phyloP scores from a whole-genome alignment of 2,329 filamentous ascomycete genomes.

The Whalleya microplaca region DNA sequence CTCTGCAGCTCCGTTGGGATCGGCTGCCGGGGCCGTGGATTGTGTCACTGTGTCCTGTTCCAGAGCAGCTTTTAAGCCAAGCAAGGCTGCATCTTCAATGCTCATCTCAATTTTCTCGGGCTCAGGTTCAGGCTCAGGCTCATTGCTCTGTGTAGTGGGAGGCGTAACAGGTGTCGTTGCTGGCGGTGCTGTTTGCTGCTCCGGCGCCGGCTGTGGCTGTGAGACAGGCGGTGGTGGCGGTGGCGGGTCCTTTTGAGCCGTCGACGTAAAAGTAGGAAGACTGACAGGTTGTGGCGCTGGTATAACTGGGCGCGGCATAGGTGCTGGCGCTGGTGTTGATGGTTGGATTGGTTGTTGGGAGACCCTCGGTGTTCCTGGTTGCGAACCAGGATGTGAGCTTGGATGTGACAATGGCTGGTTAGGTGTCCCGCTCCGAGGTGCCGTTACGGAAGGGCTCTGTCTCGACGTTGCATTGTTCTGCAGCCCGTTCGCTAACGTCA shows the following conservation, averaged over 20 bases:
- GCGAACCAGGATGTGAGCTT: constrained; percentile 23
- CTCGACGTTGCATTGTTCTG: constrained; percentile 42
- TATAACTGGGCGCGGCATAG: constrained; percentile 32
- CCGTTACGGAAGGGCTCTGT: constrained; percentile 23
- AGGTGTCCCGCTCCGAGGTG: constrained; percentile 25
- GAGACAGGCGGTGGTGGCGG: constrained; percentile 8
- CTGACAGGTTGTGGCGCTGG: constrained; percentile 37
- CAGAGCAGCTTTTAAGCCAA: constrained; percentile 33
- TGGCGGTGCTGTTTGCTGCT: constrained; percentile 1
- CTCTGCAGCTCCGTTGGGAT: constrained; percentile 10
- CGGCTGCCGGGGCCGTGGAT: background rate
- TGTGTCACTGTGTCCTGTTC: constrained; percentile 20
- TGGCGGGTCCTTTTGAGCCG: constrained; percentile 24
- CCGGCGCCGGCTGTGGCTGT: constrained; percentile 10
- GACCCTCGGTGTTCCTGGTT: constrained; percentile 27
- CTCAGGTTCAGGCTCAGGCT: constrained; percentile 15
- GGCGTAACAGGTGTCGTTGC: constrained; percentile 6
- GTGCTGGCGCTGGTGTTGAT: constrained; percentile 17
- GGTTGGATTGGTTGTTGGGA: constrained; percentile 28
- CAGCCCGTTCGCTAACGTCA: constrained; percentile 57
- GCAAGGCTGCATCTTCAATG: constrained; percentile 34
- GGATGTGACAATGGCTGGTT: constrained; percentile 25
- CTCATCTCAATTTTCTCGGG: constrained; percentile 29
- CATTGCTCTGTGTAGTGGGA: constrained; percentile 4
- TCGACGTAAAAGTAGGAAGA: constrained; percentile 32